phyloP scores from a whole-genome alignment of 169 alveolate genomes.

The Blepharisma undulans region DNA sequence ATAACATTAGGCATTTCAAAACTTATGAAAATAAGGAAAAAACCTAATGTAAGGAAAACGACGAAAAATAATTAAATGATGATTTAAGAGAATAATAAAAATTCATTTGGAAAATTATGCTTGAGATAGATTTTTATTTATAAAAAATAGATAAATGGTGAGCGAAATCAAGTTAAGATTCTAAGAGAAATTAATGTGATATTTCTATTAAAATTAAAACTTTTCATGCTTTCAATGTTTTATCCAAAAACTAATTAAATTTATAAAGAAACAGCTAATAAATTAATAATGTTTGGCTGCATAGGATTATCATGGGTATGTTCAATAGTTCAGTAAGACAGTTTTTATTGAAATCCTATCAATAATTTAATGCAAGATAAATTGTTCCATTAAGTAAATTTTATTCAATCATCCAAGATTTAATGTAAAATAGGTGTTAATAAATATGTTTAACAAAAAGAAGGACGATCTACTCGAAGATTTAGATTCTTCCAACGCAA shows the following conservation, averaged over 20 bases:
- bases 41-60: neutral
- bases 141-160: too few species aligned
- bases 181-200: too few species aligned
- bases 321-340: neutral
- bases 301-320: neutral
- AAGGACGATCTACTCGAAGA: neutral
- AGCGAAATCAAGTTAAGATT: too few species aligned
- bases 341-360: neutral
- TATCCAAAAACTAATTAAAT: too few species aligned
- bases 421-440: neutral
- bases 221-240: too few species aligned
- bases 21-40: neutral
- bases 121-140: too few species aligned
- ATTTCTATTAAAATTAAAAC: too few species aligned
- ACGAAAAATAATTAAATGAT: neutral
- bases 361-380: too few species aligned
- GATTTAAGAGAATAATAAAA: too few species aligned
- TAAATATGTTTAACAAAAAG: neutral
- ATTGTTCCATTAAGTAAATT: neutral
- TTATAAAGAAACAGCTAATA: neutral
- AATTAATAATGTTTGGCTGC: neutral
- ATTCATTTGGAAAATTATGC: too few species aligned
- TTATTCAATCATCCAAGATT: neutral
- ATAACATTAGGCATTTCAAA: neutral
- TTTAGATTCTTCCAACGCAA: neutral